Evolutionary conservation across 2,329 filamentous ascomycete species (phyloP), one percentile per base, ranked within the genome.

Genomic region (Aspergillus amoenus): DNA sequence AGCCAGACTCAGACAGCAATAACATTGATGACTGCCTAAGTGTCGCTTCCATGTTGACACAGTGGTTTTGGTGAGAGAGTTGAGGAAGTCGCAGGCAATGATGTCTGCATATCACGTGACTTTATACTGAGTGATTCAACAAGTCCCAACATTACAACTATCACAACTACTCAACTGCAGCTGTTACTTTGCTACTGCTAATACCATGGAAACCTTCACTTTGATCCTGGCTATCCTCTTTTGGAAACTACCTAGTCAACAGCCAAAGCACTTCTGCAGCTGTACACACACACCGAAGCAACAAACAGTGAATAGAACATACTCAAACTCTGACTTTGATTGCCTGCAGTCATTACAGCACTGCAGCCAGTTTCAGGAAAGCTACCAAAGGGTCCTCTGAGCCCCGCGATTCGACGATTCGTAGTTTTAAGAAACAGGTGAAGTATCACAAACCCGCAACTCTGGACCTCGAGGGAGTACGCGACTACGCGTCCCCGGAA

Each of bases 41-140:
- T 30, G 32, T 22, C 40, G 24, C 44, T 43, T 46, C 48, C 57
- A 52, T 56, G 30, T 37, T 41, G 32, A 46, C 8, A n/a, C 8
- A n/a, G 15, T 22, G 30, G 6, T 15, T 18, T 15, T 21, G 41
- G 21, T 30, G 45, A 34, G 32, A n/a, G 41, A n/a, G 32, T 27
- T 12, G 44, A 52, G 55, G 55, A 60, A 58, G 52, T 24, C 27
- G 52, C 58, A 42, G 55, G 13, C 21, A 21, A 58, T 57, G 56
- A 58, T 44, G 55, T 51, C 45, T 12, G 21, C 1, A 1, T 0
- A n/a, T 49, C 58, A 60, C 58, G 55, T 60, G 58, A 55, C 32
- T 5, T 5, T 37, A 37, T n/a, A 37, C 34, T 15, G 27, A 11
- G 27, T 11, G 27, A 30, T 30, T 30, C 27, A 12, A 30, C 27